Base-by-base conservation (phyloP, 2,329 filamentous ascomycete species). In the Diplodia seriata region DNA sequence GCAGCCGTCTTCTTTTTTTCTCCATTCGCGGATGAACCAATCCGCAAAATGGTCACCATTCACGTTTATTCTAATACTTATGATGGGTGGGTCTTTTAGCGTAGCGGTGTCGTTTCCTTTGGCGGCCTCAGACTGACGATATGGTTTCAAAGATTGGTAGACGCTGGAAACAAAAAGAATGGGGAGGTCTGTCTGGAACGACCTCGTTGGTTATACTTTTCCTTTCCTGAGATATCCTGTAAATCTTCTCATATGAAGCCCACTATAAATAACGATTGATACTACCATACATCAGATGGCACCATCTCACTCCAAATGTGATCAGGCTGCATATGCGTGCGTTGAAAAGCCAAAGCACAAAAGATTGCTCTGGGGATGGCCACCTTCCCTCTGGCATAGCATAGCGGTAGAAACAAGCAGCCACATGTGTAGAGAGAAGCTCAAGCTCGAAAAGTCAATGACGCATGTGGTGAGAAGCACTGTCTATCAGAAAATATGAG, bases 151-250 rank as follows among this genome's bases (percentile, higher is more conserved):
- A 57, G 33, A 57, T 18, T 29, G 54, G 11, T 57, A 57, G 54
- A 57, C 33, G 36, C n/a, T n/a, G 43, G 43, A 47, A 20, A 55
- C 4, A 4, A 23, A 38, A 31, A 20, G 15, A 33, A 55, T 12
- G 31, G n/a, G 8, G 12, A 40, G 54, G 54, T 57, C 33, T n/a
- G 54, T 57, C 54, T 23, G 54, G 54, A 40, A 57, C 54, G 54
- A 40, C 33, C 54, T 40, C n/a, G 29, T n/a, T 29, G 50, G 18
- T 53, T 18, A 38, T 38, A 11, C 36, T 2, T 38, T 38, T 38
- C 36, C 26, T 9, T 9, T 53, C 15, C 18, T 31, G 12, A 29
- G 29, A 29, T 53, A 31, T 31, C 15, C 50, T 47, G 43, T 47
- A 47, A 38, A 18, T 33, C 36, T 38, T 47, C 18, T 20, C n/a